Base-by-base conservation (phyloP, 2,329 filamentous ascomycete genomes). In the Fusarium virguliforme region DNA sequence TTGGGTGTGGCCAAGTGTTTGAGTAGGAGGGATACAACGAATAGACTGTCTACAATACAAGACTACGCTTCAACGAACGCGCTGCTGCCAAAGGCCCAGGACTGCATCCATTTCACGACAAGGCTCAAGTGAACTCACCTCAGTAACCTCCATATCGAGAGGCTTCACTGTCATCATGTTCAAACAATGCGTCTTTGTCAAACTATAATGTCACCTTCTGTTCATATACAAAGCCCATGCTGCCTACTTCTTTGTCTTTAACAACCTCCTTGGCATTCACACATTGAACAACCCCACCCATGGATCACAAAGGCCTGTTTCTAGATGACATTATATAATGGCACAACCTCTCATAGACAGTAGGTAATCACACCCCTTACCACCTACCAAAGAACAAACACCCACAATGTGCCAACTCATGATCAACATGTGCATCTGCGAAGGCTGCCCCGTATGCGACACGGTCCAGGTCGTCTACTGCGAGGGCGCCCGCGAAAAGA, bases 351-450 rank as follows among this genome's bases (percentile, higher is more conserved):
- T 18, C 18, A 18, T 18, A 18, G 18, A 18, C 18, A 18, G 18
- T 18, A 18, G 18, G 18, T 18, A 18, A 30, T 30, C 43, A 48
- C 43, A 30, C 28, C 28, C 18, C 18, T 18, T 18, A 18, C 8
- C 15, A 48, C 13, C 41, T 8, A 24, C 9, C 3, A 18, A 26
- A 10, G 13, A n/a, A 48, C 43, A 28, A 28, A 46, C n/a, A 26
- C n/a, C 6, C 38, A 58, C 32, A 24, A 60, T 61, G 58, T 61
- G 58, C 10, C 18, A 41, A 8, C 15, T 61, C 26, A 28, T 18
- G 7, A 15, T 54, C 28, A 34, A 26, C 48, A 2, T 6, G 9
- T 61, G 58, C 37, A 22, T 12, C 22, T 8, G 4, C 35, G 4
- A 6, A 6, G 28, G 13, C 13, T 60, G 48, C 35, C 28, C 15